Conservation (phyloP, 2,329 filamentous ascomycete species). For the Boeremia exigua region DNA sequence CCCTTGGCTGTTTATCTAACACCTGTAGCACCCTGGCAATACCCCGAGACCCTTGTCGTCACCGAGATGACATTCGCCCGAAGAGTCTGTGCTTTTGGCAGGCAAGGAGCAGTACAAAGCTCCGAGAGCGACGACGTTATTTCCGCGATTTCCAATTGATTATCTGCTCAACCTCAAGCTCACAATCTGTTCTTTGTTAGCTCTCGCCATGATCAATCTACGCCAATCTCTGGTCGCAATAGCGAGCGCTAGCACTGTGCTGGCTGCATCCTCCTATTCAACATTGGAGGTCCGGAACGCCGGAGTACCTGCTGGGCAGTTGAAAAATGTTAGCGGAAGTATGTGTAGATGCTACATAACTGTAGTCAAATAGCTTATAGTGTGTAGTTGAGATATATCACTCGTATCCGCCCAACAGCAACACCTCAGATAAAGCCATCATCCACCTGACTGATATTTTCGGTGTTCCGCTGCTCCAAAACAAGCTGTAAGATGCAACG, state of each 20-base stretch:
- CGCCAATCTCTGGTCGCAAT: constrained; percentile 4
- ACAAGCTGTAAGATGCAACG: constrained; percentile 29
- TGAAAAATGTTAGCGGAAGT: constrained; percentile 36
- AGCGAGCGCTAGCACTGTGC: neutral
- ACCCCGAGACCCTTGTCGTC: constrained; percentile 2
- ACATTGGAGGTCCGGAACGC: constrained; percentile 20
- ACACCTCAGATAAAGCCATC: constrained; percentile 33
- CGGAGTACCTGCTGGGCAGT: constrained; percentile 23
- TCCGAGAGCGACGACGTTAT: neutral
- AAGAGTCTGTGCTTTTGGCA: constrained; percentile 12
- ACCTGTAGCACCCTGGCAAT: neutral
- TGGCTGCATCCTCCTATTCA: constrained; percentile 14
- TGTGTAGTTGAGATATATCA: constrained; percentile 28
- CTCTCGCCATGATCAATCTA: constrained; percentile 7
- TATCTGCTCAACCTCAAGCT: neutral
- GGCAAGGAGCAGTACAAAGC: constrained; percentile 3
- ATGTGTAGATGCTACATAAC: neutral
- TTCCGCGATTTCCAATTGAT: neutral
- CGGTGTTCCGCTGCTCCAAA: constrained; percentile 41
- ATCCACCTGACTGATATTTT: constrained; percentile 48
- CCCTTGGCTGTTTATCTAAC: constrained; percentile 2
- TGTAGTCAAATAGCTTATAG: neutral
- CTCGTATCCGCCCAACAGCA: constrained; percentile 25
- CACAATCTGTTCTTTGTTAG: neutral
- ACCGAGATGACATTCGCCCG: neutral